Percentiles rank a stretch among this genome's conserved stretches.
These are phyloP conservation scores for Crithidia sp. DNA, from an alignment of 208 protist genomes.

Conservation along the genomic window DNA sequence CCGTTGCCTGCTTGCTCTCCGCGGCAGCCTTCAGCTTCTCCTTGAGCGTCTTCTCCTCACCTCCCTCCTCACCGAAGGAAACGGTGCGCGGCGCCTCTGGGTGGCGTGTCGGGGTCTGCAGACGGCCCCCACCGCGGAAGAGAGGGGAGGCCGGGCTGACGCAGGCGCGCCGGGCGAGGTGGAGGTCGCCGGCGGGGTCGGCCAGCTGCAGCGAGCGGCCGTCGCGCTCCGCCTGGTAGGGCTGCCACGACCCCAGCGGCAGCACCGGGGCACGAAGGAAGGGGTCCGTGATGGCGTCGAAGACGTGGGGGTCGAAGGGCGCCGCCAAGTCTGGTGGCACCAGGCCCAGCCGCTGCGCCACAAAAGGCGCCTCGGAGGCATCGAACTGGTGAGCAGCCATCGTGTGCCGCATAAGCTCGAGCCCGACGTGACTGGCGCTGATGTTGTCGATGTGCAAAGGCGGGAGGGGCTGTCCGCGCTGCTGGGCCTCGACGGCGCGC, in stretches of 20 bases:
- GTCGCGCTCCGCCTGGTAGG: slow-evolving; percentile 26
- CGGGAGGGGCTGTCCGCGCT: not conserved
- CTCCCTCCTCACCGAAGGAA: slow-evolving; percentile 16
- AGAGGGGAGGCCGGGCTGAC: slow-evolving; percentile 37
- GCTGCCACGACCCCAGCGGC: slow-evolving; percentile 58
- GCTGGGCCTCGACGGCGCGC: slow-evolving; percentile 6
- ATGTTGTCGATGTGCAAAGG: slow-evolving; percentile 61
- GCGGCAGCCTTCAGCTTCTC: slow-evolving; percentile 35
- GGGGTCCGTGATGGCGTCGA: slow-evolving; percentile 16
- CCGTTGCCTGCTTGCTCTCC: slow-evolving; percentile 9
- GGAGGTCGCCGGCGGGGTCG: slow-evolving; percentile 54
- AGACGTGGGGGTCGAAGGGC: slow-evolving; percentile 26
- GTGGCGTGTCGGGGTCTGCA: slow-evolving; percentile 40
- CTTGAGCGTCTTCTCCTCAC: slow-evolving; percentile 34
- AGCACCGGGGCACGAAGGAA: slow-evolving; percentile 34
- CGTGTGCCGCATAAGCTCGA: slow-evolving; percentile 36
- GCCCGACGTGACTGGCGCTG: slow-evolving; percentile 35
- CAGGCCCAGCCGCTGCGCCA: slow-evolving; percentile 29
- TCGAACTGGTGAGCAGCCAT: slow-evolving; percentile 37
- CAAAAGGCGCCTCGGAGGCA: slow-evolving; percentile 22
- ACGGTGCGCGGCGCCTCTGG: slow-evolving; percentile 28
- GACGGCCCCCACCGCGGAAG: slow-evolving; percentile 47
- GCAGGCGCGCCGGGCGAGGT: slow-evolving; percentile 57
- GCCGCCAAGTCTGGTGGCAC: slow-evolving; percentile 12
- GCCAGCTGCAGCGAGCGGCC: slow-evolving; percentile 36